Conservation (phyloP, 257 asterid genomes). For the Nicotiana sylvestris region DNA sequence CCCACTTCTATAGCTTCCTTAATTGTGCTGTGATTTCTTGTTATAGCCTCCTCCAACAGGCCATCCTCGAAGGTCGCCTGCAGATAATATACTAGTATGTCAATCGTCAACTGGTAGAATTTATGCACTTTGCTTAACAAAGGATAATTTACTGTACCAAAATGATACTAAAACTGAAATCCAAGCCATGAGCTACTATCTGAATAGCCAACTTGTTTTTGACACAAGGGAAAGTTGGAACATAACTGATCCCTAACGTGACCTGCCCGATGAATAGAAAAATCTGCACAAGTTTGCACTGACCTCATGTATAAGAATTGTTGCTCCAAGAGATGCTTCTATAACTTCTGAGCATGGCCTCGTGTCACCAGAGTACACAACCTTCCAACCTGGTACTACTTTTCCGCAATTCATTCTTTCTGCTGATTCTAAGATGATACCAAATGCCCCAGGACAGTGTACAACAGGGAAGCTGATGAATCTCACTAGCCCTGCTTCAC, state of each 20-base stretch:
- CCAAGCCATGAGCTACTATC: no score
- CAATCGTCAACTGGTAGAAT: neutral
- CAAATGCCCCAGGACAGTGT: conserved; percentile 83
- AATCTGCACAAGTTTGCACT: neutral
- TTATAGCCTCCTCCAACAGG: conserved; percentile 69
- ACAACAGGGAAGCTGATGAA: conserved; percentile 72
- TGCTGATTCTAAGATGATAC: conserved; percentile 57
- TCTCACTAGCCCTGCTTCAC: conserved; percentile 62
- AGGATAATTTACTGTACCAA: neutral
- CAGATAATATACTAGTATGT: neutral
- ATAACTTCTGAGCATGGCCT: conserved; percentile 83
- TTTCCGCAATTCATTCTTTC: conserved; percentile 52
- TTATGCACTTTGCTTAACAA: neutral
- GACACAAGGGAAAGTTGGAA: neutral
- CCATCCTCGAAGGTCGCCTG: conserved; percentile 93
- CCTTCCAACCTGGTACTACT: conserved; percentile 77
- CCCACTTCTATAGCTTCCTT: conserved; percentile 71
- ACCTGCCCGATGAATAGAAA: no score
- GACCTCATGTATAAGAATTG: conserved; percentile 83
- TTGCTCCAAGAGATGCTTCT: conserved; percentile 64
- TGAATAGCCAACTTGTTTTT: neutral
- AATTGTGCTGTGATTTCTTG: conserved; percentile 84
- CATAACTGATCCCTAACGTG: no score
- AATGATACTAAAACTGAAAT: neutral
- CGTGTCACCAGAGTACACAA: conserved; percentile 94